Conservation (phyloP, 148 eudicot species). For the Spergularia marina region DNA sequence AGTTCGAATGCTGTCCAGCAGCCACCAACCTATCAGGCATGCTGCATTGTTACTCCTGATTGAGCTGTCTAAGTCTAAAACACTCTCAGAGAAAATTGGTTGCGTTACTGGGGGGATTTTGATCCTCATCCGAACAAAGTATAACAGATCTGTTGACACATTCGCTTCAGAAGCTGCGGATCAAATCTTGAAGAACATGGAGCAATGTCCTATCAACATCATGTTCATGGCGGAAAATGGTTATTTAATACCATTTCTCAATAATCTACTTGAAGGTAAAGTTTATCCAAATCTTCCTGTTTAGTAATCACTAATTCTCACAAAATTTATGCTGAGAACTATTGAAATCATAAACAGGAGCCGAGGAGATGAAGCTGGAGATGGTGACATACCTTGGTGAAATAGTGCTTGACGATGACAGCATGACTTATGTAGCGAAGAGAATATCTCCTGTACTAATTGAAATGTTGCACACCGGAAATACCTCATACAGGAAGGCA, state of each 20-base stretch:
- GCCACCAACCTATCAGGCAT: slow-evolving; percentile 35
- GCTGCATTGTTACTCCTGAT: slow-evolving; percentile 46
- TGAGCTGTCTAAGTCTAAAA: slow-evolving; percentile 82
- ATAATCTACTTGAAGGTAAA: slow-evolving; percentile 70
- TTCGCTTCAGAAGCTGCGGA: slow-evolving; percentile 71
- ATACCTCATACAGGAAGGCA: slow-evolving; percentile 64
- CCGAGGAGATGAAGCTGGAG: slow-evolving; percentile 66
- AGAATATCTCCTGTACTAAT: slow-evolving; percentile 67
- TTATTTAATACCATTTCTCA: slow-evolving; percentile 77
- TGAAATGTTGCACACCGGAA: slow-evolving; percentile 57
- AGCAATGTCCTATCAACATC: slow-evolving; percentile 69
- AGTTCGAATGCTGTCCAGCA: slow-evolving; percentile 53
- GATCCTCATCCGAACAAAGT: slow-evolving; percentile 78
- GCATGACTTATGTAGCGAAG: slow-evolving; percentile 66
- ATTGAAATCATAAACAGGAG: slow-evolving; percentile 45
- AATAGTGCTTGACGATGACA: slow-evolving; percentile 70
- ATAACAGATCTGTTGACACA: slow-evolving; percentile 72
- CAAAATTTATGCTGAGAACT: not conserved
- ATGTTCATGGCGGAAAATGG: slow-evolving; percentile 91
- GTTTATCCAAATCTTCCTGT: not conserved
- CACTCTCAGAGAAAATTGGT: slow-evolving; percentile 77
- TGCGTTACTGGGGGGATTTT: slow-evolving; percentile 84
- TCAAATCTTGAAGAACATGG: slow-evolving; percentile 70
- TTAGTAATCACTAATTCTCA: not conserved
- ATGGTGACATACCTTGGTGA: slow-evolving; percentile 95